phyloP scores from a whole-genome alignment of 2,329 filamentous ascomycete species.

The Coniochaeta pulveracea region DNA sequence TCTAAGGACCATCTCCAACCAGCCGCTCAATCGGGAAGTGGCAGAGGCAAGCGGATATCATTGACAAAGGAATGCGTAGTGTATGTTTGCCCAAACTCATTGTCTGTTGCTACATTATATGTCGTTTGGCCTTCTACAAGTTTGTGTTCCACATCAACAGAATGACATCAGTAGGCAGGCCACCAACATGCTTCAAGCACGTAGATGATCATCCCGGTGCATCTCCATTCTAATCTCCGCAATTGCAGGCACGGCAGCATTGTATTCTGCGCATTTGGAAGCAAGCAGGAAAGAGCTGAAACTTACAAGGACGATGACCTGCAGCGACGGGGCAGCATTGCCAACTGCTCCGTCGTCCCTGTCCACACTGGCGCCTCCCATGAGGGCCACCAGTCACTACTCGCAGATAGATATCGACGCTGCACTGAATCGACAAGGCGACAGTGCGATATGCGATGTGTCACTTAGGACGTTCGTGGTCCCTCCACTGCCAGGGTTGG shows the following conservation, averaged over 20 bases:
- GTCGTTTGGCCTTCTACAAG: no score
- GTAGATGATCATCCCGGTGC: neutral
- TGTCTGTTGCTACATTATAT: no score
- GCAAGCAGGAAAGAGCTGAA: neutral
- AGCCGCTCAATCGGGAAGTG: neutral
- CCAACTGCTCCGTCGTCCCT: constrained; percentile 7
- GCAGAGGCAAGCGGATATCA: neutral
- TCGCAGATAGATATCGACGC: no score
- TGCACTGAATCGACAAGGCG: no score
- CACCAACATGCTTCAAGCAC: no score
- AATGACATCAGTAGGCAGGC: no score
- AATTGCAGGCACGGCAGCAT: neutral
- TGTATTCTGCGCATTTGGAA: neutral
- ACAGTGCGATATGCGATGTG: no score
- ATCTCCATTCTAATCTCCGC: neutral
- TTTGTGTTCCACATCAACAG: no score
- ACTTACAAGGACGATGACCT: constrained; percentile 67
- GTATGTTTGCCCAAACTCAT: no score
- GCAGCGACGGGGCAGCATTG: constrained; percentile 39
- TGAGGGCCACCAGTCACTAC: no score
- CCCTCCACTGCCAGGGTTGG: no score
- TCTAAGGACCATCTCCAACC: neutral
- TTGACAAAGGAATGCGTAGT: neutral
- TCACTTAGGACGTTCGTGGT: no score
- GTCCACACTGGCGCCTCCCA: constrained; percentile 5